Percentiles rank a stretch among this genome's conserved stretches.
Evolutionary conservation across 108 stramenopile genomes (phyloP).

Genomic region (Cyclotella baltica): DNA sequence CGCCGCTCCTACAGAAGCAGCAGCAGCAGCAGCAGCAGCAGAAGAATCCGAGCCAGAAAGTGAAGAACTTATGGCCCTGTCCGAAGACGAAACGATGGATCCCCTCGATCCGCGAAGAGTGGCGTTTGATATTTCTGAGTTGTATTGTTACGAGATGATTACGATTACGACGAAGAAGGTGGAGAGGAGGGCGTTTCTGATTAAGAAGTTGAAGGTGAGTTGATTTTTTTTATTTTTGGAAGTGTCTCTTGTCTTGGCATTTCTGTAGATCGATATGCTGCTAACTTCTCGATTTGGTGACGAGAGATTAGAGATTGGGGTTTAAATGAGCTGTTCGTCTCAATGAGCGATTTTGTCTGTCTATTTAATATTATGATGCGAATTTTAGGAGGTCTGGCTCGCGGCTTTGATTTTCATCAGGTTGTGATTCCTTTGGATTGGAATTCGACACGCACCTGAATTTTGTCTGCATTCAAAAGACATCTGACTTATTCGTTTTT

Average conservation of each 20-base stretch:
- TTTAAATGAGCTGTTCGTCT: too few relatives aligned
- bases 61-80: slow-evolving; percentile 7
- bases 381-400: too few relatives aligned
- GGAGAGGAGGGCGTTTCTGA: slow-evolving; percentile 45
- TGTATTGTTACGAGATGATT: slow-evolving; percentile 55
- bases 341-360: too few relatives aligned
- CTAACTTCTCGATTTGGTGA: too few relatives aligned
- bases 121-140: slow-evolving; percentile 48
- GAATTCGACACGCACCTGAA: too few relatives aligned
- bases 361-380: too few relatives aligned
- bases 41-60: not conserved
- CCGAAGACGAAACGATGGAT: slow-evolving; percentile 24
- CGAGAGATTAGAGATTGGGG: too few relatives aligned
- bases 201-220: slow-evolving; percentile 48
- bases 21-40: not conserved
- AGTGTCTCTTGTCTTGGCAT: not conserved
- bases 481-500: too few relatives aligned
- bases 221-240: not conserved
- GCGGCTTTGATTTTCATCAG: too few relatives aligned
- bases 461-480: too few relatives aligned
- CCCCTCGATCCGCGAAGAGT: slow-evolving; percentile 55
- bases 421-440: too few relatives aligned
- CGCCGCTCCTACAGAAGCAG: not conserved
- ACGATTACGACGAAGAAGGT: slow-evolving; percentile 14
- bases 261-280: too few relatives aligned